Conservation (phyloP, 768 basidiomycete genomes). For the Mycena alexandri region DNA sequence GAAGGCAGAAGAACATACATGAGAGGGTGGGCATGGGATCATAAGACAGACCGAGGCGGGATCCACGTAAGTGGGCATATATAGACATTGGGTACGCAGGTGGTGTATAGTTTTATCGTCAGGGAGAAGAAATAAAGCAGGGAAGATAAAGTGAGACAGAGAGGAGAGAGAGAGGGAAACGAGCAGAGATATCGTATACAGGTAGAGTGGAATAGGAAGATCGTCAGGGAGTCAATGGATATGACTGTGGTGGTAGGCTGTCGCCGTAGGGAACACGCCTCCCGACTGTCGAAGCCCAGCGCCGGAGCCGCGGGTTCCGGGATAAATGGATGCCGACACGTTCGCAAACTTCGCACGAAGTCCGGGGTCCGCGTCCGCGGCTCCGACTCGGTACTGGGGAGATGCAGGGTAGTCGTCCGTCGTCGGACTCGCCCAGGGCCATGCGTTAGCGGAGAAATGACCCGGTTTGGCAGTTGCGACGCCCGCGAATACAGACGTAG, state of each 20-base stretch:
- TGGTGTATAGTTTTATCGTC: constrained; percentile 20
- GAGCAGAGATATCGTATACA: constrained; percentile 32
- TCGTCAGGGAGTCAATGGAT: constrained; percentile 32
- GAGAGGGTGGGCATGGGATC: constrained; percentile 29
- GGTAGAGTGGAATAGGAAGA: constrained; percentile 21
- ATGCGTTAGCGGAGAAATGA: neutral
- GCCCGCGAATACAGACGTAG: constrained; percentile 3
- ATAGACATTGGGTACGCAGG: constrained; percentile 29
- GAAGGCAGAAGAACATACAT: constrained; percentile 30
- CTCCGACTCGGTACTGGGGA: constrained; percentile 1
- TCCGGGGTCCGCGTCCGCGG: constrained; percentile 1
- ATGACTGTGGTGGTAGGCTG: constrained; percentile 13
- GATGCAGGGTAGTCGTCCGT: constrained; percentile 3
- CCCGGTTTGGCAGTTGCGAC: constrained; percentile 5
- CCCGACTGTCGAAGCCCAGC: neutral
- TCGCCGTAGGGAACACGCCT: neutral
- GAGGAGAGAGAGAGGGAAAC: constrained; percentile 27
- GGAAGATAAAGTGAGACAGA: constrained; percentile 14
- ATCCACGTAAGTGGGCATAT: constrained; percentile 44
- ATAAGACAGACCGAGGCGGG: constrained; percentile 37
- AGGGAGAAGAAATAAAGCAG: constrained; percentile 22
- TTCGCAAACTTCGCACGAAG: neutral
- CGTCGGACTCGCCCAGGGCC: constrained; percentile 17
- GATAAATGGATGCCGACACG: neutral
- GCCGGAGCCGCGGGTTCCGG: neutral